Base-by-base conservation (phyloP, 164 flowering plant genomes). In the Nelumbo lutea region DNA sequence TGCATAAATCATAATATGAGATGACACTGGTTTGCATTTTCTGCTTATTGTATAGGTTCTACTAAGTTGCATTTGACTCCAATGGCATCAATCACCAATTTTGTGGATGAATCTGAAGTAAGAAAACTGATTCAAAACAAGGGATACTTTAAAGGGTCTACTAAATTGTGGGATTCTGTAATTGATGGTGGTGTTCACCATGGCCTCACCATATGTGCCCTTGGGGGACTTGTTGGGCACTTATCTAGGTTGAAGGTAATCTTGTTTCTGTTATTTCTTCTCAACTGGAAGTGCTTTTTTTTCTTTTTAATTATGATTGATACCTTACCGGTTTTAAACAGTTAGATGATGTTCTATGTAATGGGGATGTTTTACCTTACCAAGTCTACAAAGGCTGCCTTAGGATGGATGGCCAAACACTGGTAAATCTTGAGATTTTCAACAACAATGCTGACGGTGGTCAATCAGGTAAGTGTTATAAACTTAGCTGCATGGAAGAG, bases 331-430 rank as follows among this genome's bases (percentile, higher is more conserved):
- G 15, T 70, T 70, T 39, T 47, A 45, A 62, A 60, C 87, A 93
- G 99, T 77, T 90, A 66, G 84, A 87, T 75, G 97, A 96, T 84
- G 83, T 75, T 53, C 70, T 96, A 73, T 77, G 81, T 63, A 86
- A 86, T 79, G 98, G 97, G 38, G 96, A 88, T 66, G 73, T 96
- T 72, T 67, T 75, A 44, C 85, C 96, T 42, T 93, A 93, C 72
- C 80, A 90, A 76, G 87, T 93, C 52, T 93, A 87, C 50, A 81
- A 60, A 65, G 96, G 91, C 57, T 88, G 84, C 77, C 88, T 96
- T 62, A 84, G 90, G 79, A 89, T 96, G 87, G 99, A 96, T 76
- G 97, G 99, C 13, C 98, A 93, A 77, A 89, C 99, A 43, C 81
- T 90, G 44, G 81, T 86, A 14, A 96, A 96, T 83, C 95, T 93